phyloP scores from a whole-genome alignment of 768 basidiomycete species.

The Goffeauzyma gilvescens region DNA sequence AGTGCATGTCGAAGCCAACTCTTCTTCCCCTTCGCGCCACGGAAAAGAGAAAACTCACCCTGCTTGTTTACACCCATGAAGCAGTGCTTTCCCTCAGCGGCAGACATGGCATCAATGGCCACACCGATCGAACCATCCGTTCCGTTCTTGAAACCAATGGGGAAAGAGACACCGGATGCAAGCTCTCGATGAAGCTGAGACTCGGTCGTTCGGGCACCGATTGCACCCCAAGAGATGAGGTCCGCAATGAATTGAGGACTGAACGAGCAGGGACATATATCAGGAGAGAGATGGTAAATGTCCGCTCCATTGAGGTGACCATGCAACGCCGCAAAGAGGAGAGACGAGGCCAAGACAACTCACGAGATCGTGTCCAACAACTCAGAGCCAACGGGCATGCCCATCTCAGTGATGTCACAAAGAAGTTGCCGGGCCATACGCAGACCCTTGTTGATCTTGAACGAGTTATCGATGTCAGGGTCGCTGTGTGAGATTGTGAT shows the following conservation, averaged over 20 bases:
- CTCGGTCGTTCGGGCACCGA: constrained; percentile 93
- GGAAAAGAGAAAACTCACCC: constrained; percentile 10
- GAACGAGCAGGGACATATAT: too few relatives aligned
- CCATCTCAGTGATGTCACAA: constrained; percentile 70
- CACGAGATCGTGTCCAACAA: constrained; percentile 50
- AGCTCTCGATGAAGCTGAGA: constrained; percentile 93
- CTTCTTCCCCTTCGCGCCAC: too few relatives aligned
- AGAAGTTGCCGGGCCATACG: constrained; percentile 71
- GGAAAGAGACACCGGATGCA: constrained; percentile 88
- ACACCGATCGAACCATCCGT: constrained; percentile 78
- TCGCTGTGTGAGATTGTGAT: constrained; percentile 48
- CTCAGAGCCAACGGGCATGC: constrained; percentile 85
- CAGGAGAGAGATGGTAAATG: constrained; percentile 42
- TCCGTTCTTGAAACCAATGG: constrained; percentile 93
- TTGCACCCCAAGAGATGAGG: constrained; percentile 84
- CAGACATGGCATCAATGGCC: constrained; percentile 91
- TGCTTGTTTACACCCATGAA: constrained; percentile 58
- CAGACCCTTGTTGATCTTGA: constrained; percentile 93
- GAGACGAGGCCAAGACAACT: constrained; percentile 5
- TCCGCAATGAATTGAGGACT: constrained; percentile 96
- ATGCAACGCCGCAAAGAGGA: not conserved
- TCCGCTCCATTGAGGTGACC: not conserved
- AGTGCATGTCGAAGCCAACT: too few relatives aligned
- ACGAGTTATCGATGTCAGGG: constrained; percentile 84
- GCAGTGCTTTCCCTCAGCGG: constrained; percentile 75